phyloP scores from a whole-genome alignment of 148 eudicot genomes.

The Mesembryanthemum crystallinum region DNA sequence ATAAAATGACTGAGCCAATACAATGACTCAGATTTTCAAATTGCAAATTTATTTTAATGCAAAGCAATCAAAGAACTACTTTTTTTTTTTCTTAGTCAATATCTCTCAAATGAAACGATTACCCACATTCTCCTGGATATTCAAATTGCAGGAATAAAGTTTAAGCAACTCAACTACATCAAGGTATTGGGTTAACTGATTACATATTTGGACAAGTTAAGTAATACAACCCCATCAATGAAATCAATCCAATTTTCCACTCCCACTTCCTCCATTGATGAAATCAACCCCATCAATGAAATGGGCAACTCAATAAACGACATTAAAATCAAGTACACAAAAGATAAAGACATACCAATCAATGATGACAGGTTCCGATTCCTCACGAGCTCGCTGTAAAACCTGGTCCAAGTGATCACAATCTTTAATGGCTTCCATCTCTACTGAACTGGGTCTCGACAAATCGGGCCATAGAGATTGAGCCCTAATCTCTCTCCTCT shows the following conservation, averaged over 20 bases:
- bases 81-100: not conserved
- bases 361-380: constrained; percentile 60
- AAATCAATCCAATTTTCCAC: too few species aligned
- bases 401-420: constrained; percentile 61
- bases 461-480: constrained; percentile 50
- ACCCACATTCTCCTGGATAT: not conserved
- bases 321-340: not conserved
- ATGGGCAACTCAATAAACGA: not conserved
- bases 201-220: not conserved
- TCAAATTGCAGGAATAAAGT: not conserved
- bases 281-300: not conserved
- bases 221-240: too few species aligned
- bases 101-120: not conserved
- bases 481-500: constrained; percentile 41
- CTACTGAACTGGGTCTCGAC: constrained; percentile 44
- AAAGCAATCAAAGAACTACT: not conserved
- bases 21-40: not conserved
- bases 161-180: too few species aligned
- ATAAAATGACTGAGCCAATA: not conserved
- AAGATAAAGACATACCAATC: constrained; percentile 53
- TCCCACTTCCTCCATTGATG: not conserved
- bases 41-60: too few species aligned
- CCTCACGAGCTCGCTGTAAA: constrained; percentile 45
- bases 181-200: not conserved
- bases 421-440: constrained; percentile 60